Evolutionary conservation across 495 filamentous ascomycete genomes (phyloP), one percentile per base, ranked within the genome.

Genomic region (Ramalina intermedia): DNA sequence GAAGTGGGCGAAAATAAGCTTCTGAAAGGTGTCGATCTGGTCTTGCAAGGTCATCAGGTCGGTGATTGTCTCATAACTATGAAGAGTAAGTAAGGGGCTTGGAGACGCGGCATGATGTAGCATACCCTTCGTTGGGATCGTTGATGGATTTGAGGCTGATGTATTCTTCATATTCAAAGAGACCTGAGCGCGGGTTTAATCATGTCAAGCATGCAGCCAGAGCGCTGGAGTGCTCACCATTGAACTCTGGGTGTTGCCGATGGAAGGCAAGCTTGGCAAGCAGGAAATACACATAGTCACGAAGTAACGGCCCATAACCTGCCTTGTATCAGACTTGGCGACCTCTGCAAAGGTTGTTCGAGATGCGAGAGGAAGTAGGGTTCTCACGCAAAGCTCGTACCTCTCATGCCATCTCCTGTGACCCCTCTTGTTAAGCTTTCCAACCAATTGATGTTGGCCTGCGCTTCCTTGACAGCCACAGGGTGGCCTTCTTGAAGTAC

Each of bases 161-260:
- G 63, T 98, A 98, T 60, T 98, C 91, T 71, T 96, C 91, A 55
- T 98, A 98, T 61, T 98, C 91, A 59, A 96, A 96, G 23, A 91
- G 71, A 37, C 80, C 80, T 84, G 49, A 36, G 17, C 47, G 6
- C 37, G 37, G 63, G 37, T 63, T 63, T 61, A 46, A 47, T 29
- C 35, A 13, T 38, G n/a, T 37, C 24, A 29, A 13, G 35, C 48
- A 16, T 43, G 26, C 14, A 16, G 20, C 18, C 16, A 9, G 24
- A 46, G 41, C 20, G 5, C 33, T 20, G 20, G 23, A 14, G 4
- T 21, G 18, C 62, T 44, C 80, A 76, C 91, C 91, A 64, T 96
- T 96, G 73, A 98, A 98, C 65, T 95, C 91, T 12, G 87, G 89
- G 65, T 98, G 91, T 53, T 95, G 85, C 52, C 86, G 79, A 66